Base-by-base conservation (phyloP, 139 green algal genomes). In the Chlamydomonas schloesseri region DNA sequence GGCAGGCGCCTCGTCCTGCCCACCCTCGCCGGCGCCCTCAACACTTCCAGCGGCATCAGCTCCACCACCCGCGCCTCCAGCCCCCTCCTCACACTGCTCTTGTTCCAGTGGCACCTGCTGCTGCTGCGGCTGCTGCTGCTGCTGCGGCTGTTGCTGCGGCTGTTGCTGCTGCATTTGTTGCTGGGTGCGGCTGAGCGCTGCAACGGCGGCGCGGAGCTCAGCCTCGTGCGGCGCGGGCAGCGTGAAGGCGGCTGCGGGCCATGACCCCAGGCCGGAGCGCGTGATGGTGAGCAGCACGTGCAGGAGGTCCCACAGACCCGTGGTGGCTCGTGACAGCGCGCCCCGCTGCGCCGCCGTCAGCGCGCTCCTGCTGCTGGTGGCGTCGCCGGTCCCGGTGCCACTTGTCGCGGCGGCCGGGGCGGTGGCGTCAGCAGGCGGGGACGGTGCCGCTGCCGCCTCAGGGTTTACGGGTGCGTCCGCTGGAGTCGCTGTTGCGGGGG, bases 281-380 rank as follows among this genome's bases (percentile, higher is more conserved):
- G 74, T 67, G 10, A 85, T n/a, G 20, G 79, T 67, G 11, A 85
- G 67, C 50, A 85, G 47, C 47, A 73, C 65, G 33, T 85, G 31
- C 31, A 85, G 67, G 46, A 85, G 34, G 60, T 76, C 79, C 79
- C 79, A 85, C 79, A 85, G 68, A 1, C 79, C 79, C 0, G 67
- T 57, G 23, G 79, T 69, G 9, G 79, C 67, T 15, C 67, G 53
- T 11, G 50, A 33, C 24, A 85, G 64, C 11, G 47, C 79, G 1
- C n/a, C 29, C 31, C 42, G 68, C 47, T 85, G 79, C 47, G 28
- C 79, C 64, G n/a, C 2, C 0, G 31, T 67, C 23, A 85, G 79
- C 14, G n/a, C 42, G 64, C 78, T 84, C 42, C 8, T 50, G 42
- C 42, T 20, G 75, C 34, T 29, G 76, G 9, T 60, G 34, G 60